Conservation (phyloP, 2,329 filamentous ascomycete species). For the Diaporthe sp. region DNA sequence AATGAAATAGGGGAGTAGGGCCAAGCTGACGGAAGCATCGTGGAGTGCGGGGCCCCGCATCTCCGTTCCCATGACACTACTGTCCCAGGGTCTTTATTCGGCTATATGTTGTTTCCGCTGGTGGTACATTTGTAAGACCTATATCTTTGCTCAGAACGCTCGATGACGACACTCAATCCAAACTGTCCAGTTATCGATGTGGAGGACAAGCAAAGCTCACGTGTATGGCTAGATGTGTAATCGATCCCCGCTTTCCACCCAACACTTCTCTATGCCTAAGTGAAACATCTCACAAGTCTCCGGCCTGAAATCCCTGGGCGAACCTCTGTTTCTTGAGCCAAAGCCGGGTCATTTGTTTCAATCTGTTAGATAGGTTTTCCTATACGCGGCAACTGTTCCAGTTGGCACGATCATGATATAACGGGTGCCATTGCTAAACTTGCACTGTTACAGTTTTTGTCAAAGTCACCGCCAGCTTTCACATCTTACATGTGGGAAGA, state of each 20-base stretch:
- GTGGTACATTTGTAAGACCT: not conserved
- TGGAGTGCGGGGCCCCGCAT: constrained; percentile 17
- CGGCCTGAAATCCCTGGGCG: not conserved
- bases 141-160: not conserved
- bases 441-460: not conserved
- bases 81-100: not conserved
- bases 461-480: too few species aligned
- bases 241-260: not conserved
- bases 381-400: fast-evolving
- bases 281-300: not conserved
- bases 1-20: not conserved
- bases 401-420: not conserved
- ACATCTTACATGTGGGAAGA: not conserved
- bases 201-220: constrained; percentile 7
- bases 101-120: not conserved
- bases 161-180: constrained; percentile 18
- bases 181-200: constrained; percentile 4
- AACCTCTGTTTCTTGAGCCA: not conserved
- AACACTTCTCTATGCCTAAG: not conserved
- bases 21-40: not conserved
- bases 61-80: not conserved
- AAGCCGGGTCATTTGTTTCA: not conserved
- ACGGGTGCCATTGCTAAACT: not conserved
- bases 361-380: not conserved
- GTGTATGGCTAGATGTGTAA: not conserved